Base-by-base conservation (phyloP, 2,329 filamentous ascomycete genomes). In the Neophaeococcomyces aloes region DNA sequence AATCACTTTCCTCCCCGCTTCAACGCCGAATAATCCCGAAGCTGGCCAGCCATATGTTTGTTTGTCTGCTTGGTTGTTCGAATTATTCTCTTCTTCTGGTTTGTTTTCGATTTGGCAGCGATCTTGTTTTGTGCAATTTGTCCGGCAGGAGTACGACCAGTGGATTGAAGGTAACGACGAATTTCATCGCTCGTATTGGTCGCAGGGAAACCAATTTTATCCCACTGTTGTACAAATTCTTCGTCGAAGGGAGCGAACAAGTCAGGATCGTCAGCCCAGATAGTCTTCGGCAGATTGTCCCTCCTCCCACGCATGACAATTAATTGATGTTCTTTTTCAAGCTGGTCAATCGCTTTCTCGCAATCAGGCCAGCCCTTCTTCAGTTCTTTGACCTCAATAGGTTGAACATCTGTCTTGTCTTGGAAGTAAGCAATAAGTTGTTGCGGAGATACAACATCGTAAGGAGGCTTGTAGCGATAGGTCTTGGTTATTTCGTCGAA, bases 341-440 rank as follows among this genome's bases (percentile, higher is more conserved):
- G 73, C 53, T 76, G 71, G 50, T 83, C 76, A 60, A 98, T 83
- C 7, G 83, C 76, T 15, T 81, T 75, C 15, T 81, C 76, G 48
- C 88, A 79, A 57, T 86, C 93, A 56, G 82, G 81, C 91, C 91
- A 98, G 50, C 91, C 91, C 61, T 98, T 91, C 65, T 94, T 94
- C 49, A 98, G 75, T 56, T 95, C 87, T 61, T 86, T 87, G 50
- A 96, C 86, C 29, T 74, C 74, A 43, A 96, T 76, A 10, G 86
- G 86, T 52, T 82, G 79, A 1, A 86, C 84, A 47, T 87, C 87
- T 41, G 77, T 78, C 64, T 88, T 87, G 42, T 74, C 72, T 65
- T 94, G 87, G 25, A 98, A 75, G 59, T 86, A 83, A 44, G 75
- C 76, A 43, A 94, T 77, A 43, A 98, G 75, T 55, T 87, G 79